These are phyloP conservation scores for Pseudogymnoascus sp. DNA, from an alignment of 2,329 filamentous ascomycete species.

Conservation along the genomic window DNA sequence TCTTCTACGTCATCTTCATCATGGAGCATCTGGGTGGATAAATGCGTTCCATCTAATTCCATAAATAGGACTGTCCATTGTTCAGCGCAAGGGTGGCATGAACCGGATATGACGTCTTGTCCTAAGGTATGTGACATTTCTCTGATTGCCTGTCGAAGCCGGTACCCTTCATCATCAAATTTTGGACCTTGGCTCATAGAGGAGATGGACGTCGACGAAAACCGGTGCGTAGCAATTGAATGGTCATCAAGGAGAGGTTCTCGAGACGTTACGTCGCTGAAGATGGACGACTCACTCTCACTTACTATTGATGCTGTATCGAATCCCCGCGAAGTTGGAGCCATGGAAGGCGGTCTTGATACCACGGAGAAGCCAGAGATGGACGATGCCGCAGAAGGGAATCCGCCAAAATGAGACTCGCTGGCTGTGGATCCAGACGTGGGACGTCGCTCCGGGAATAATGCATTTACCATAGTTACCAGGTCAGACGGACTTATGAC, in stretches of 20 bases:
- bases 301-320: constrained; percentile 65
- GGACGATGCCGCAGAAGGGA: constrained; percentile 58
- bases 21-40: constrained; percentile 65
- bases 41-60: constrained; percentile 58
- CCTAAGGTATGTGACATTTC: constrained; percentile 62
- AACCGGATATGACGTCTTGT: constrained; percentile 53
- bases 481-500: constrained; percentile 74
- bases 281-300: constrained; percentile 61
- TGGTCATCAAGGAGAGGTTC: constrained; percentile 52
- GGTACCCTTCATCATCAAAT: constrained; percentile 56
- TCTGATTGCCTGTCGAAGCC: constrained; percentile 57
- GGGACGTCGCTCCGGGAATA: constrained; percentile 69
- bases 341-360: constrained; percentile 40
- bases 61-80: constrained; percentile 77
- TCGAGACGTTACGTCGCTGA: constrained; percentile 59
- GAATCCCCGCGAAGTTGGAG: constrained; percentile 43
- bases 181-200: constrained; percentile 39
- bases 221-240: constrained; percentile 42
- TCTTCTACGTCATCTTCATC: constrained; percentile 57
- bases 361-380: constrained; percentile 57
- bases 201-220: constrained; percentile 39
- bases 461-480: constrained; percentile 67
- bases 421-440: constrained; percentile 43
- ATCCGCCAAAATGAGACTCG: constrained; percentile 47
- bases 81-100: constrained; percentile 71